Conservation (phyloP, 1,284 basidiomycete genomes). For the Microbotryum intermedium region DNA sequence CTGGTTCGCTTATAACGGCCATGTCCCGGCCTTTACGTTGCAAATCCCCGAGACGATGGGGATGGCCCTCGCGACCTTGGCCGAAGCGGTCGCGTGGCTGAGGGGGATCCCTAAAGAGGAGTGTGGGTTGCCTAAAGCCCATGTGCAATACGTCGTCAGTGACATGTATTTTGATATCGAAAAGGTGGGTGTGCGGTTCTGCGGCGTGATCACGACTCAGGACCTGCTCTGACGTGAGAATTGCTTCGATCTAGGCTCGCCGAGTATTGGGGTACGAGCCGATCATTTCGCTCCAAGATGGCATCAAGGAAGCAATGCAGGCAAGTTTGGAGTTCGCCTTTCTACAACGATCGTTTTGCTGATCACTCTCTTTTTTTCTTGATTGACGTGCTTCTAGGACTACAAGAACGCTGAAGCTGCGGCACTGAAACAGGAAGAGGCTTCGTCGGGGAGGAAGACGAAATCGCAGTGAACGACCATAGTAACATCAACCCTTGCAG, state of each 20-base stretch:
- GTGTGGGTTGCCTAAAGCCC: conserved; percentile 62
- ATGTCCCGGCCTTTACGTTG: conserved; percentile 50
- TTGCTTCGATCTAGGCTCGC: conserved; percentile 47
- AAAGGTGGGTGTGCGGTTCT: conserved; percentile 44
- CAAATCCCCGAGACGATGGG: conserved; percentile 59
- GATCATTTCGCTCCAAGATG: conserved; percentile 76
- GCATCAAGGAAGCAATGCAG: conserved; percentile 62
- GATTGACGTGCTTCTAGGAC: too few species aligned
- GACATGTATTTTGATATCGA: conserved; percentile 88
- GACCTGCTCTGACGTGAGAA: background rate
- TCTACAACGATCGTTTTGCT: too few species aligned
- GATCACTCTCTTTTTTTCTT: too few species aligned
- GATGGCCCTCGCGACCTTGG: conserved; percentile 47
- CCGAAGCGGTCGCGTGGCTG: conserved; percentile 61
- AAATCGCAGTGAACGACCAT: too few species aligned
- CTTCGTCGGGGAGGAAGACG: too few species aligned
- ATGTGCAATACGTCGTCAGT: conserved; percentile 50
- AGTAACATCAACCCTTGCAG: too few species aligned
- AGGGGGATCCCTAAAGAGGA: conserved; percentile 57
- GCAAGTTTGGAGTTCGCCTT: background rate
- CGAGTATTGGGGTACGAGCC: conserved; percentile 89
- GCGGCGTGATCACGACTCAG: background rate
- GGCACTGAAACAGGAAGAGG: too few species aligned
- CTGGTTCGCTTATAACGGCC: conserved; percentile 61
- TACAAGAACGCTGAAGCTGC: too few species aligned